Evolutionary conservation across 2,329 filamentous ascomycete species (phyloP).

Genomic region (Fusarium pseudonygamai): DNA sequence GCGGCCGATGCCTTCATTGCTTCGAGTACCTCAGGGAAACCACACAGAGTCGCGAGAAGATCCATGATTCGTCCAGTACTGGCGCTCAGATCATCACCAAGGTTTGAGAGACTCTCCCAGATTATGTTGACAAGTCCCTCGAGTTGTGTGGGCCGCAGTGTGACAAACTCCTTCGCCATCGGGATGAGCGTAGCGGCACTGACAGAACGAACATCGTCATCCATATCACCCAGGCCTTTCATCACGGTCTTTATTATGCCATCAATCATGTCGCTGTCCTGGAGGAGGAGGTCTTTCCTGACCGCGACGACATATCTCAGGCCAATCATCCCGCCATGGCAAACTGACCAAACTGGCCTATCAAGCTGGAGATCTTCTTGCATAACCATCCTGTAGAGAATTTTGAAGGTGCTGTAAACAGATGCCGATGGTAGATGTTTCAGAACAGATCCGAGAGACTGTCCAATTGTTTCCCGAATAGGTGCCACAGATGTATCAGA

Average conservation of each 20-base stretch:
- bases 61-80: slow-evolving; percentile 99
- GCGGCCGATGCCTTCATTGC: slow-evolving; percentile 93
- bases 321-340: slow-evolving; percentile 98
- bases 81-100: slow-evolving; percentile 96
- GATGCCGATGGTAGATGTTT: slow-evolving; percentile 82
- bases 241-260: slow-evolving; percentile 93
- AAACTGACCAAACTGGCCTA: slow-evolving; percentile 88
- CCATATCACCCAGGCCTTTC: slow-evolving; percentile 88
- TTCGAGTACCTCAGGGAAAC: slow-evolving; percentile 89
- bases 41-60: slow-evolving; percentile 91
- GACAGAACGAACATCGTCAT: slow-evolving; percentile 96
- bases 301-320: slow-evolving; percentile 95
- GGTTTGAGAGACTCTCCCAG: slow-evolving; percentile 94
- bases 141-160: slow-evolving; percentile 79
- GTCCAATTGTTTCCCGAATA: slow-evolving; percentile 93
- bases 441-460: slow-evolving; percentile 88
- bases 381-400: slow-evolving; percentile 91
- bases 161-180: slow-evolving; percentile 94
- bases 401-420: slow-evolving; percentile 84
- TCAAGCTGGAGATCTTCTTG: slow-evolving; percentile 81
- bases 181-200: slow-evolving; percentile 97
- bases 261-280: slow-evolving; percentile 87
- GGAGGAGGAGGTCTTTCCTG: slow-evolving; percentile 87
- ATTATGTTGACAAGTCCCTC: slow-evolving; percentile 90
- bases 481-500: slow-evolving; percentile 97